Evolutionary conservation across 768 basidiomycete species (phyloP).

Genomic region (Arthromyces matolae): DNA sequence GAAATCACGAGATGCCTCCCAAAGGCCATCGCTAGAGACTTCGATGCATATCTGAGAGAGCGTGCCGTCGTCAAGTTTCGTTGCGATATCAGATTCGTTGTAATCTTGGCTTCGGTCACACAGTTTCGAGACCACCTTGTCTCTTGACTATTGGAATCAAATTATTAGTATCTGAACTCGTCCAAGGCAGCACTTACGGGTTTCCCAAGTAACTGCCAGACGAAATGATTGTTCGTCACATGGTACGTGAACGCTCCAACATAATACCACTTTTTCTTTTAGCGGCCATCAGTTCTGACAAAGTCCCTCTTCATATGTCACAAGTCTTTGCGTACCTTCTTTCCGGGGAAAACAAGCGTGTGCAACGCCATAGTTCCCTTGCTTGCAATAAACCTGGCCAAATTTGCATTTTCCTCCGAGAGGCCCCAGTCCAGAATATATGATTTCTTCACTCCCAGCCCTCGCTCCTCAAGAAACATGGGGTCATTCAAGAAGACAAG

Average conservation of each 20-base stretch:
- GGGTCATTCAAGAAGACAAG: slow-evolving; percentile 56
- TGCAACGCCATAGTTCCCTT: slow-evolving; percentile 32
- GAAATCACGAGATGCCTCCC: slow-evolving; percentile 8
- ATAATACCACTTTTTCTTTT: slow-evolving; percentile 46
- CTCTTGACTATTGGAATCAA: slow-evolving; percentile 24
- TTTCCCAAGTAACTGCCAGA: slow-evolving; percentile 39
- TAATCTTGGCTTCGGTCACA: slow-evolving; percentile 30
- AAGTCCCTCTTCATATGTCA: neutral
- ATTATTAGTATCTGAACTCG: too few relatives aligned
- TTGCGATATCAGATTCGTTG: slow-evolving; percentile 30
- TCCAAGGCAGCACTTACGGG: too few relatives aligned
- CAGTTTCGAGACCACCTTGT: slow-evolving; percentile 32
- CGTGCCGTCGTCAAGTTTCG: slow-evolving; percentile 35
- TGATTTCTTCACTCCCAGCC: slow-evolving; percentile 22
- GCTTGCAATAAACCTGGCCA: slow-evolving; percentile 27
- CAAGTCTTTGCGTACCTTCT: slow-evolving; percentile 35
- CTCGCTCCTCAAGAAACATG: slow-evolving; percentile 45
- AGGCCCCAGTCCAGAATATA: slow-evolving; percentile 55
- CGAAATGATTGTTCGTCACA: slow-evolving; percentile 21
- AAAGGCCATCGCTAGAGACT: slow-evolving; percentile 16
- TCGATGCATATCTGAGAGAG: slow-evolving; percentile 38
- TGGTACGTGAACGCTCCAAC: slow-evolving; percentile 49
- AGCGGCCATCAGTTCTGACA: slow-evolving; percentile 2
- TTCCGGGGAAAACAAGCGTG: slow-evolving; percentile 46
- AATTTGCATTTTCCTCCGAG: slow-evolving; percentile 26